A percentile compares a stretch with the other conserved stretches of the same genome.
Evolutionary conservation across 768 basidiomycete genomes (phyloP).

Genomic region (Symmetrospora coprosmae): DNA sequence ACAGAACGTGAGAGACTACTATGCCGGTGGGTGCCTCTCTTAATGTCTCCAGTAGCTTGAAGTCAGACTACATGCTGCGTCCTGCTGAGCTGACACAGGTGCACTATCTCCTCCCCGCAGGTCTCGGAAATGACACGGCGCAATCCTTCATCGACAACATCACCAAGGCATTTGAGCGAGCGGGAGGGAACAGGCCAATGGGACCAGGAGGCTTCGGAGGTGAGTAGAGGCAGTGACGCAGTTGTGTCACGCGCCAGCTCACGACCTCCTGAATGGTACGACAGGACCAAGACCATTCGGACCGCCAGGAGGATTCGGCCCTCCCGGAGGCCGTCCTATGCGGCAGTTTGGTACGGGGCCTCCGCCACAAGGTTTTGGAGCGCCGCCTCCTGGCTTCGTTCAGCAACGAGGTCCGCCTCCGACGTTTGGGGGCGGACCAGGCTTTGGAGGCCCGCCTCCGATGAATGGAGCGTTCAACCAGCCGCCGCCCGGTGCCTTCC

Average conservation of each 20-base stretch:
- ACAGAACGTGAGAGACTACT: constrained; percentile 91
- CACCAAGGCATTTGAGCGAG: constrained; percentile 76
- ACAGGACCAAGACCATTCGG: constrained; percentile 4
- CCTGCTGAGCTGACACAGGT: not conserved
- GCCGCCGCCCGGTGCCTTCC: no score
- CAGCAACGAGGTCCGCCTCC: no score
- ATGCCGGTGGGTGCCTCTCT: constrained; percentile 54
- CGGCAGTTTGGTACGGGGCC: no score
- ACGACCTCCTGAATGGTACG: not conserved
- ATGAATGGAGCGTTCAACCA: no score
- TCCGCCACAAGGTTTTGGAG: no score
- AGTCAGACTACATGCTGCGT: no score
- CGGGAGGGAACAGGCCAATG: constrained; percentile 36
- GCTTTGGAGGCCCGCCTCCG: no score
- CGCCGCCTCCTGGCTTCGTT: no score
- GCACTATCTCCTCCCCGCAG: constrained; percentile 27
- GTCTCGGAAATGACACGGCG: constrained; percentile 71
- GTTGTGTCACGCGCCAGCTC: no score
- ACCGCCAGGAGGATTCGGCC: not conserved
- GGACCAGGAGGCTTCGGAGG: not conserved
- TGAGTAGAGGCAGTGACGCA: not conserved
- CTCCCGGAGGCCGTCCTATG: not conserved
- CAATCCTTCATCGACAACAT: constrained; percentile 98
- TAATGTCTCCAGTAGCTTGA: no score
- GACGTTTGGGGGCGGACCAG: no score